Base-by-base conservation (phyloP, 2,329 filamentous ascomycete genomes). In the Fonsecaea monophora region DNA sequence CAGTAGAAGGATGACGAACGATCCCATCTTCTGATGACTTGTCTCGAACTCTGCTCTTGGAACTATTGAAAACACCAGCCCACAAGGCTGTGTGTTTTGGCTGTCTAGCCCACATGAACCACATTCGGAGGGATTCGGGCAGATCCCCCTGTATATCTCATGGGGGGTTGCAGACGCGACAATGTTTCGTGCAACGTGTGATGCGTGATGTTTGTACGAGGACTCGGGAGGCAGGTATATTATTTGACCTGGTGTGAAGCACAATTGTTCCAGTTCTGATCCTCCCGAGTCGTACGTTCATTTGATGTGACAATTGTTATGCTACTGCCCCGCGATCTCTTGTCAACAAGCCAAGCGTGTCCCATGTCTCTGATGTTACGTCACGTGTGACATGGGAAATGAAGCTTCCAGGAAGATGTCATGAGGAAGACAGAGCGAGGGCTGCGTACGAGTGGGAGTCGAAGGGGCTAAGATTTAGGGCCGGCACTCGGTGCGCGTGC, bases 211-310 rank as follows among this genome's bases (percentile, higher is more conserved):
- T 25, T 30, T 30, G 45, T 50, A 50, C 37, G 9, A 13, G 37
- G 37, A 32, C 30, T 32, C 6, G 30, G 30, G 30, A 6, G 30
- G 30, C 6, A 32, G 37, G 37, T 38, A 42, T 6, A 42, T 21
- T n/a, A 9, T 34, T 13, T 35, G 7, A 55, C 53, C 10, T n/a
- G 45, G 30, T 40, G 18, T 38, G 59, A 30, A 30, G 59, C 48
- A 61, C 59, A 54, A 54, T 61, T 61, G 59, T 61, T 54, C 48
- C 59, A 61, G 59, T 61, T 34, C 30, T 34, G n/a, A 40, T 53
- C 53, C 25, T 61, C 8, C n/a, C 45, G 18, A 38, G 59, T 50
- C 45, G 45, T 50, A 50, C 21, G 18, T 3, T 3, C 10, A 21
- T 21, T 25, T 8, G 21, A 50, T 25, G 45, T 21, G 25, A 50